phyloP scores from a whole-genome alignment of 1,139 yeast species.

The Meyerozyma sp. region DNA sequence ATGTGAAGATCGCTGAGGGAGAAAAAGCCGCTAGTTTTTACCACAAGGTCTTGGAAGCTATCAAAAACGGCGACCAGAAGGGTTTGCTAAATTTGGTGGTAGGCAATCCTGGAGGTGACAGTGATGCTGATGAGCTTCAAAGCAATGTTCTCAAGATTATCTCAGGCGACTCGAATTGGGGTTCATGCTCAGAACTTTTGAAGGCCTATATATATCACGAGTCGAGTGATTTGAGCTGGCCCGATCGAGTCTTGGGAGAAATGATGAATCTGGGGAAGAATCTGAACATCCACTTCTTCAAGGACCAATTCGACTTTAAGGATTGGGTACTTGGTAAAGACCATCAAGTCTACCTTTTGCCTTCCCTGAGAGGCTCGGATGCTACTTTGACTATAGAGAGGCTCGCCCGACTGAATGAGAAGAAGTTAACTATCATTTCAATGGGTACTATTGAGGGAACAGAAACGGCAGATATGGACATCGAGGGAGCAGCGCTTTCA shows the following conservation, averaged over 20 bases:
- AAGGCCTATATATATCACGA: background rate
- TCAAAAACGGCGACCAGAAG: background rate
- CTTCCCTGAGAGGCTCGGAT: constrained; percentile 62
- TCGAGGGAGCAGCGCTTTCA: constrained; percentile 37
- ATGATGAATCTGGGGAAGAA: background rate
- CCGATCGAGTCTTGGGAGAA: background rate
- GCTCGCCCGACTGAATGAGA: constrained; percentile 26
- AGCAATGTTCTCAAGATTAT: background rate
- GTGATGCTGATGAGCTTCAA: background rate
- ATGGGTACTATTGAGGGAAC: constrained; percentile 75
- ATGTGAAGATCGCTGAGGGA: background rate
- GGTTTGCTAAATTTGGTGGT: background rate
- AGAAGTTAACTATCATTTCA: constrained; percentile 44
- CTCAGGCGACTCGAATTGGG: background rate
- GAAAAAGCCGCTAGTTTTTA: background rate
- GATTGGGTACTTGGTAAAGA: background rate
- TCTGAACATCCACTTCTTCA: background rate
- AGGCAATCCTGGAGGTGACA: no score
- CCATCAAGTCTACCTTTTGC: constrained; percentile 35
- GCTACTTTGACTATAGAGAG: constrained; percentile 52
- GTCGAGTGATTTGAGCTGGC: background rate
- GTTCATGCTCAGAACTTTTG: background rate
- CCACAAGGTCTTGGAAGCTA: background rate
- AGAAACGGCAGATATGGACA: constrained; percentile 48
- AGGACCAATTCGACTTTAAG: background rate